Base-by-base conservation (phyloP, 192 early-diverging fungal species). In the Podila epicladia region DNA sequence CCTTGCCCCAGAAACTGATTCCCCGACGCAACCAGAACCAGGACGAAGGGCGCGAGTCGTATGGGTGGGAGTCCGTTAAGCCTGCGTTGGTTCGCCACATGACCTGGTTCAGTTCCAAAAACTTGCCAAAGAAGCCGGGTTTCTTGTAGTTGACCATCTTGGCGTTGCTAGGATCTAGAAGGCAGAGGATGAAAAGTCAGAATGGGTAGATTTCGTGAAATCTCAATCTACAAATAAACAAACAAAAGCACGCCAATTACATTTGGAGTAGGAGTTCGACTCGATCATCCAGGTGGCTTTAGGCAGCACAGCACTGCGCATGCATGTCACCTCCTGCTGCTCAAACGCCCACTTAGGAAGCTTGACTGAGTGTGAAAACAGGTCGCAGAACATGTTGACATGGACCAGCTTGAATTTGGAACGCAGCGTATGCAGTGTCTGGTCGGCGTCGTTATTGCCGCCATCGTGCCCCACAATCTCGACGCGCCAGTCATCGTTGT, bases 341-440 rank as follows among this genome's bases (percentile, higher is more conserved):
- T 91, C 92, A 82, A 92, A 96, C 24, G 88, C 98, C 98, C 98
- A 99, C 53, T 93, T 91, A 33, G 98, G 98, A 37, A 99, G 85
- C 82, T 90, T 87, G 49, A 89, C 88, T 59, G 83, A 85, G 80
- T 94, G 91, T 9, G 94, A 94, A 84, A 93, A 94, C 37, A 99
- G 78, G 32, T 92, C 92, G 59, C 97, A 97, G 24, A 88, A 87
- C 83, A 92, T 90, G 58, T 89, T 84, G 58, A 75, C 69, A 72
- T 94, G 97, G 26, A 94, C 83, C 50, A 99, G 77, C 24, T 90
- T 88, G 78, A 99, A 93, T 68, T 90, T 87, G 12, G 85, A 89
- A 65, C 87, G 82, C 38, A 93, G 83, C 20, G 92, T 87, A 69
- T 89, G 87, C 33, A 95, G 64, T 17, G 74, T 67, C 13, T 87